Conservation (phyloP, 148 eudicot genomes). For the Dysphania ambrosioides region DNA sequence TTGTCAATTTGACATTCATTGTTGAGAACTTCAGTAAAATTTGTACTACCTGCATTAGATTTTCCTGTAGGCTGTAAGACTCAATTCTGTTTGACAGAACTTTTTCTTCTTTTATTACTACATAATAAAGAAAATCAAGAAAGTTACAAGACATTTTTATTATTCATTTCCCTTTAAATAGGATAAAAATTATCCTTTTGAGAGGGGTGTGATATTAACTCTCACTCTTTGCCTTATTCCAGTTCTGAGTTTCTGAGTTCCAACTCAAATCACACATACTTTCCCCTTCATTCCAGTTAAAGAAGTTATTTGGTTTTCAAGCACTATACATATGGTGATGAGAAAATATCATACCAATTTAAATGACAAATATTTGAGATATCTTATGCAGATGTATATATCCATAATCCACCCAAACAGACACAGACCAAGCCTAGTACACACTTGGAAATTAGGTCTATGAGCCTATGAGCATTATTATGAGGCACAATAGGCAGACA, state of each 20-base stretch:
- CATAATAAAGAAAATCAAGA: too few species aligned
- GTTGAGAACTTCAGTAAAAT: conserved; percentile 19
- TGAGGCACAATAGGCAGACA: not conserved
- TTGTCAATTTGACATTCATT: conserved; percentile 22
- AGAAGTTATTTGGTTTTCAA: not conserved
- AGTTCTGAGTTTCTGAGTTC: too few species aligned
- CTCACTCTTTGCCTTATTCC: too few species aligned
- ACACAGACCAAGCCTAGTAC: not conserved
- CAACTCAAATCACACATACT: not conserved
- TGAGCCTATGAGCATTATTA: not conserved
- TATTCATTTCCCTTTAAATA: not conserved
- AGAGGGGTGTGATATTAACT: too few species aligned
- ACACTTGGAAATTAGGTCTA: not conserved
- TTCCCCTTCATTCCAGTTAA: not conserved
- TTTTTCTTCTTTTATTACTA: too few species aligned
- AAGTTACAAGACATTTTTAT: too few species aligned
- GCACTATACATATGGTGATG: not conserved
- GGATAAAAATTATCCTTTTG: too few species aligned
- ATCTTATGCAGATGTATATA: not conserved
- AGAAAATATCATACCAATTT: not conserved
- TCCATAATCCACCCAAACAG: not conserved
- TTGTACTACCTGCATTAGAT: conserved; percentile 23
- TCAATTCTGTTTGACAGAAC: not conserved
- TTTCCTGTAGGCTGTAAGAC: not conserved
- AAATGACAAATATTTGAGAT: too few species aligned